Base-by-base conservation (phyloP, 23 red algal genomes). In the Gracilariopsis chorda region DNA sequence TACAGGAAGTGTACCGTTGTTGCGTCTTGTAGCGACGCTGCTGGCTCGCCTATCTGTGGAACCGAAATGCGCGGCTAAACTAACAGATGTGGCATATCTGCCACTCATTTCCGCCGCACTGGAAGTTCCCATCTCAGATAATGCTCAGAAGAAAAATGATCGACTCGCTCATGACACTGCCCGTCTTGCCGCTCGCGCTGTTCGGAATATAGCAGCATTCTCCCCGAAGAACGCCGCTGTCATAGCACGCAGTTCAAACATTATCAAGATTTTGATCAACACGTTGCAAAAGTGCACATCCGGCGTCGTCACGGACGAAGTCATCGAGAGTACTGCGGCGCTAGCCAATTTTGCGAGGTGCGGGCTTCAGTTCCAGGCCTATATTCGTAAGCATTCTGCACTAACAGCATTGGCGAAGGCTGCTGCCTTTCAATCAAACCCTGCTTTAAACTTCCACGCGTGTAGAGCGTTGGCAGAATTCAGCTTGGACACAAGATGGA, bases 281-380 rank as follows among this genome's bases (percentile, higher is more conserved):
- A 17, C n/a, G 33, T 68, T 84, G 36, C 17, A 24, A 25, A n/a
- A n/a, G n/a, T n/a, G n/a, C n/a, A 47, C 32, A 23, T 34, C 51
- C 17, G 23, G 86, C 23, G 37, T 25, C 16, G 27, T 35, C 24
- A 24, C 24, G 21, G 77, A 7, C 20, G 86, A 76, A 21, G 72
- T 28, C 19, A 60, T 46, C 47, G 86, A 77, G 0, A 41, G 42
- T 8, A 70, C 86, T 7, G 86, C 86, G 4, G 86, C 86, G 4
- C 13, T 90, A 35, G 68, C 72, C 19, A 78, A 76, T 29, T 78
- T 90, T 24, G 86, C 71, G 2, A 28, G 68, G 32, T 78, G 55
- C 35, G 68, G 86, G n/a, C 27, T 59, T 2, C 30, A 55, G n/a
- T 90, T 77, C 47, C 86, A 90, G 86, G 67, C 51, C 55, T 90